phyloP scores from a whole-genome alignment of 2,329 filamentous ascomycete species.

The Cyphellophora attinorum region DNA sequence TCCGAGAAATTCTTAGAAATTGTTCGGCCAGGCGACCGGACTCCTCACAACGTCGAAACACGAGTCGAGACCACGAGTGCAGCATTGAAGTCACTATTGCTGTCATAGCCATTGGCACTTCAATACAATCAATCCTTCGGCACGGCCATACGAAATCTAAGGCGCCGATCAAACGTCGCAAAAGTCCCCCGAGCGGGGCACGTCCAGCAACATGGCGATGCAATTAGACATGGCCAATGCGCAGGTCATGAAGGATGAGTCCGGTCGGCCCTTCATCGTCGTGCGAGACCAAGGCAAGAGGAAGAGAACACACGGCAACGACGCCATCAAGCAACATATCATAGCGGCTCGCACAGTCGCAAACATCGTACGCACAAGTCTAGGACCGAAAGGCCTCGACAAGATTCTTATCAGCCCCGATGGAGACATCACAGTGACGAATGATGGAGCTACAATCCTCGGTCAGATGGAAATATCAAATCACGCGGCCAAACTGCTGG shows the following conservation, averaged over 20 bases:
- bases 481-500: conserved; percentile 92
- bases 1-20: too few relatives aligned
- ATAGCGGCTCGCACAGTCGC: conserved; percentile 91
- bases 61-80: too few relatives aligned
- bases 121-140: too few relatives aligned
- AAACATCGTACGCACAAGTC: conserved; percentile 93
- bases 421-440: conserved; percentile 97
- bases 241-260: conserved; percentile 88
- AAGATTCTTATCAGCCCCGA: conserved; percentile 99
- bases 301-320: conserved; percentile 91
- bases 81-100: too few relatives aligned
- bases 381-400: conserved; percentile 91
- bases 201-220: conserved; percentile 10
- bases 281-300: conserved; percentile 98
- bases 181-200: conserved; percentile 1
- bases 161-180: too few relatives aligned
- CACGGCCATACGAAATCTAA: too few relatives aligned
- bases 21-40: too few relatives aligned
- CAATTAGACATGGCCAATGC: conserved; percentile 29
- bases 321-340: conserved; percentile 97
- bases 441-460: conserved; percentile 95
- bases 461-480: conserved; percentile 97
- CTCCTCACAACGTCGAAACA: too few relatives aligned
- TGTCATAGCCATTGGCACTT: too few relatives aligned
- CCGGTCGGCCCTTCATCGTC: conserved; percentile 93